Percentiles rank a stretch among this genome's conserved stretches.
Conservation (phyloP, 2,329 filamentous ascomycete genomes). For the Fusarium multiceps region DNA sequence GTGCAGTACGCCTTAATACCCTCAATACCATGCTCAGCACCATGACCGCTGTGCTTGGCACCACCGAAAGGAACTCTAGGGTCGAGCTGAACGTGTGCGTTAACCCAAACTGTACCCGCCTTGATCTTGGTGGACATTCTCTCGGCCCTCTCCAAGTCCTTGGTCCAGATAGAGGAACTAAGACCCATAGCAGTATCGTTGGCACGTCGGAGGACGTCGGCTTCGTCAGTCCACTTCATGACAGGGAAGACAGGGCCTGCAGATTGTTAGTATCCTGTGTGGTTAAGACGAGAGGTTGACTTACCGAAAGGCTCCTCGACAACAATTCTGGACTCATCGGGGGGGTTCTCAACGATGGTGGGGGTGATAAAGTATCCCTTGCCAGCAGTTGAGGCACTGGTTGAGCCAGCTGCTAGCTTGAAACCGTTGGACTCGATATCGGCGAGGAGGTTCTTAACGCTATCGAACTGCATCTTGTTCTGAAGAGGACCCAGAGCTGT, state of each 20-base stretch:
- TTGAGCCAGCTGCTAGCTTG: not conserved
- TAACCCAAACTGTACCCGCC: constrained; percentile 69
- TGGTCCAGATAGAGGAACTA: constrained; percentile 66
- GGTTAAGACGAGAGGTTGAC: not conserved
- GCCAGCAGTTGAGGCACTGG: not conserved
- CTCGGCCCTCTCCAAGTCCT: constrained; percentile 61
- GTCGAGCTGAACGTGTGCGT: constrained; percentile 43
- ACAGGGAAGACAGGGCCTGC: constrained; percentile 68
- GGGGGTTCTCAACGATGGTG: not conserved
- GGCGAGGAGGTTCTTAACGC: not conserved
- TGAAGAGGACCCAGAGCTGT: not conserved
- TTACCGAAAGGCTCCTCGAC: constrained; percentile 20
- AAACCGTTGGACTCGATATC: not conserved
- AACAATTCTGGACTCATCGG: constrained; percentile 12
- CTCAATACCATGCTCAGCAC: not conserved
- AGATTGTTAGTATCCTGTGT: not conserved
- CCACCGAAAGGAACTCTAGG: not conserved
- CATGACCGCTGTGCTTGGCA: not conserved
- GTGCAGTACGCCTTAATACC: not conserved
- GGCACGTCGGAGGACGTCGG: constrained; percentile 65
- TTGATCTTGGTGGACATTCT: constrained; percentile 64
- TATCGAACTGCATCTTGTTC: not conserved
- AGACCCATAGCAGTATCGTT: constrained; percentile 65
- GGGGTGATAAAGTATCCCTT: not conserved
- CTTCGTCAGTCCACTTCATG: constrained; percentile 68